phyloP scores from a whole-genome alignment of 2,329 filamentous ascomycete species.

The Penicillium sp. region DNA sequence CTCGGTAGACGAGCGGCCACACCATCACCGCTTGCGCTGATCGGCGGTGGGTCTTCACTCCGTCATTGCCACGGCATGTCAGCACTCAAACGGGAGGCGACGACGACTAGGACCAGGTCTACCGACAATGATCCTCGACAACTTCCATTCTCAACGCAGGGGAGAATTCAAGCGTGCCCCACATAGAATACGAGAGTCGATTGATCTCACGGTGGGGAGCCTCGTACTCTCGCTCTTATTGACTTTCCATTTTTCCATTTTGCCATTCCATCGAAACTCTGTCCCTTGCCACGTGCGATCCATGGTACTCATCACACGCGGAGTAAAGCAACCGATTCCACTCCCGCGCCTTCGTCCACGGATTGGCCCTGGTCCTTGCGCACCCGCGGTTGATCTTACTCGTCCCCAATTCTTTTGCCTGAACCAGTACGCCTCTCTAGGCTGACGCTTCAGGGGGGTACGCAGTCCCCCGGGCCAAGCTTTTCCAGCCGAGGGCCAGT shows the following conservation, averaged over 20 bases:
- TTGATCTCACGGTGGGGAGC: slow-evolving; percentile 3
- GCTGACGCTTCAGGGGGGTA: background rate
- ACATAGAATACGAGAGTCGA: background rate
- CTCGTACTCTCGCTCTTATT: background rate
- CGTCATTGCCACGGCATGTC: slow-evolving; percentile 5
- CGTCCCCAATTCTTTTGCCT: background rate
- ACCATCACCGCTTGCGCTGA: slow-evolving; percentile 1
- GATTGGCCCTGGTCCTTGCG: slow-evolving; percentile 1
- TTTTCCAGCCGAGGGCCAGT: slow-evolving; percentile 8
- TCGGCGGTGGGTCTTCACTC: slow-evolving; percentile 2
- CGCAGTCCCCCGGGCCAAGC: slow-evolving; percentile 11
- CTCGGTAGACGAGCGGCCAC: background rate
- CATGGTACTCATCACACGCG: slow-evolving; percentile 9
- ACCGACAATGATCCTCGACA: background rate
- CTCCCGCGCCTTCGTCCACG: background rate
- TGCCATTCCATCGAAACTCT: background rate
- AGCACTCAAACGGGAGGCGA: background rate
- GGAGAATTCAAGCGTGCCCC: background rate
- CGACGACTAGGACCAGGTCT: background rate
- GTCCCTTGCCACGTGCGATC: slow-evolving; percentile 13
- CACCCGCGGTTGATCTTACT: background rate
- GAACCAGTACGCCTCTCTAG: background rate
- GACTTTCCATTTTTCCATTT: background rate
- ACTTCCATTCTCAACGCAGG: background rate
- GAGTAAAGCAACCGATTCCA: background rate